These are phyloP conservation scores for Populus pruinosa DNA, from an alignment of 345 rosid species.

Conservation along the genomic window DNA sequence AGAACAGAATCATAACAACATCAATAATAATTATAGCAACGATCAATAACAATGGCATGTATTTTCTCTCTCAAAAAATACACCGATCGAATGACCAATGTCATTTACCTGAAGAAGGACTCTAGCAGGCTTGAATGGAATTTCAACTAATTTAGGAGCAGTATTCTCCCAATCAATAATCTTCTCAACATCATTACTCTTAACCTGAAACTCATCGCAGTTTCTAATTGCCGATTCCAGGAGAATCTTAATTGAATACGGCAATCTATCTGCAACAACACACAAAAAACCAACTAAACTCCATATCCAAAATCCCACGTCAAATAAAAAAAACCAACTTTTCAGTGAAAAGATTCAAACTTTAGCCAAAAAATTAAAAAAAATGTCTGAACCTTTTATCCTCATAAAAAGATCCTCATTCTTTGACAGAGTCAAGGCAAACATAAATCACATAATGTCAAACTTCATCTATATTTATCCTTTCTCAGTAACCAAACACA, in stretches of 20 bases:
- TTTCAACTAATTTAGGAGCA: conserved; percentile 67
- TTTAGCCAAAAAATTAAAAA: neutral
- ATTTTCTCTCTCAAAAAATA: neutral
- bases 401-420: neutral
- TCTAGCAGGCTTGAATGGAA: conserved; percentile 82
- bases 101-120: conserved; percentile 63
- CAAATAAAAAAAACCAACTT: neutral
- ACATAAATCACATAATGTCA: neutral
- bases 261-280: conserved; percentile 55
- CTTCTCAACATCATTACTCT: conserved; percentile 77
- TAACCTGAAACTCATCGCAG: conserved; percentile 78
- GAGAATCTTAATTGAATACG: conserved; percentile 66
- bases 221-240: conserved; percentile 74
- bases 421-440: neutral
- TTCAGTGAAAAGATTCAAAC: neutral
- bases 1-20: conserved; percentile 1
- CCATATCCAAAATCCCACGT: neutral
- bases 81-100: neutral
- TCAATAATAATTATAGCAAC: neutral
- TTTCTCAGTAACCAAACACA: conserved; percentile 10
- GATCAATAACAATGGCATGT: neutral
- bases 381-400: too few species aligned
- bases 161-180: conserved; percentile 75
- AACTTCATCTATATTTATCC: neutral
- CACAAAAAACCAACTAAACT: neutral